A percentile compares a stretch with the other conserved stretches of the same genome.
Evolutionary conservation across 495 filamentous ascomycete genomes (phyloP).

Genomic region (Talaromyces proteolyticus): DNA sequence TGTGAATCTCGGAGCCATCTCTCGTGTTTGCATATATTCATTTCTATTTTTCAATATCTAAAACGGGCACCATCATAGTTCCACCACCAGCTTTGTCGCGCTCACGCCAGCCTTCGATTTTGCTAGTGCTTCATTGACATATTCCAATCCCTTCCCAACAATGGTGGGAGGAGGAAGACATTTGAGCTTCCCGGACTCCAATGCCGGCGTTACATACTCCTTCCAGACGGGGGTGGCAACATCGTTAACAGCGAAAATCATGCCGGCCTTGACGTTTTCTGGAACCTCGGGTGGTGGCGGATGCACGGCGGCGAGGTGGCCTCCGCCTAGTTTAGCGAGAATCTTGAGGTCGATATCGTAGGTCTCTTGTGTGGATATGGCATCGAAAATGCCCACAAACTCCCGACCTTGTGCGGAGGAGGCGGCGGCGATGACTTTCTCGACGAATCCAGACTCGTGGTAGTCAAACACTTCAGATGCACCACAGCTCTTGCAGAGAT

Average conservation of each 20-base stretch:
- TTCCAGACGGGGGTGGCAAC: slow-evolving; percentile 31
- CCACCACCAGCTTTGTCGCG: slow-evolving; percentile 36
- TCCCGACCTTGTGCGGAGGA: slow-evolving; percentile 12
- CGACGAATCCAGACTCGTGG: slow-evolving; percentile 21
- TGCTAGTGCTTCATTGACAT: slow-evolving; percentile 32
- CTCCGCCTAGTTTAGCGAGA: slow-evolving; percentile 24
- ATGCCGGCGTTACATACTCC: slow-evolving; percentile 26
- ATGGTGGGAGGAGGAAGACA: slow-evolving; percentile 26
- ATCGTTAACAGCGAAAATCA: slow-evolving; percentile 43
- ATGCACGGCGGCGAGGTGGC: slow-evolving; percentile 20
- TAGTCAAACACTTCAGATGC: slow-evolving; percentile 57
- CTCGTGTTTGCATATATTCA: no score
- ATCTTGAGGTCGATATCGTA: slow-evolving; percentile 26
- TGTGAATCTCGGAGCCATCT: no score
- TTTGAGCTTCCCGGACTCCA: slow-evolving; percentile 15
- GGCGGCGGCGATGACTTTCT: slow-evolving; percentile 25
- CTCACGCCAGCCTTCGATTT: slow-evolving; percentile 24
- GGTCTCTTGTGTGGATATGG: slow-evolving; percentile 26
- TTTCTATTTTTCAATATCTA: no score
- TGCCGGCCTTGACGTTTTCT: slow-evolving; percentile 30
- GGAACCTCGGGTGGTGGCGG: slow-evolving; percentile 25
- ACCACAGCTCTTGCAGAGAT: slow-evolving; percentile 44
- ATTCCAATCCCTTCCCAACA: slow-evolving; percentile 34
- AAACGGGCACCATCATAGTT: no score
- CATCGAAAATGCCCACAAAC: slow-evolving; percentile 36